Evolutionary conservation across 805 yeast genomes (phyloP).

Genomic region (Ogataea populi-albae): DNA sequence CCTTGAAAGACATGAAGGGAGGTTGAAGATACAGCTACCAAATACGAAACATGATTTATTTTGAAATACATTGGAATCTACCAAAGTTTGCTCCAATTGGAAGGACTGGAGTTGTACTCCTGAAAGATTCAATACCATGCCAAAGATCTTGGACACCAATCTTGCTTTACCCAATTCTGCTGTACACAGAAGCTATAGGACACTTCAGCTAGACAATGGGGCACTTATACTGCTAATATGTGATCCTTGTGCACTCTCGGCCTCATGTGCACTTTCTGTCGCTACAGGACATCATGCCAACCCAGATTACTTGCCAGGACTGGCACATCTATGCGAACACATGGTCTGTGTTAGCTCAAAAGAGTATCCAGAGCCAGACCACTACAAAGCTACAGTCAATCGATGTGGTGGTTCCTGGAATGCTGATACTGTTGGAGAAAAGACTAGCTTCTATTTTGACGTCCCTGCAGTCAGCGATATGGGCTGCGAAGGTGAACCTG

Average conservation of each 20-base stretch:
- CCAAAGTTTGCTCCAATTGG: no score
- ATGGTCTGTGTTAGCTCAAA: constrained; percentile 58
- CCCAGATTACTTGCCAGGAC: constrained; percentile 65
- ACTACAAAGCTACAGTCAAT: constrained; percentile 42
- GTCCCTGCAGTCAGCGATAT: constrained; percentile 40
- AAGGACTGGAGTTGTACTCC: no score
- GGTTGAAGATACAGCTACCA: no score
- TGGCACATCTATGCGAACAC: constrained; percentile 91
- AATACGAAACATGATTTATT: no score
- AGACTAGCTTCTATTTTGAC: constrained; percentile 62
- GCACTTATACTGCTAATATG: constrained; percentile 65
- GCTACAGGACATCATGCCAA: constrained; percentile 81
- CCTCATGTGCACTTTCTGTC: constrained; percentile 72
- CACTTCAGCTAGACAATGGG: constrained; percentile 63
- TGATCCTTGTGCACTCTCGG: constrained; percentile 63
- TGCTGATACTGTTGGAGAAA: constrained; percentile 69
- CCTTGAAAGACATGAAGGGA: no score
- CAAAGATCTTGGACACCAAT: constrained; percentile 7
- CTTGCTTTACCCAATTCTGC: constrained; percentile 16
- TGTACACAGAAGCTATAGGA: constrained; percentile 38
- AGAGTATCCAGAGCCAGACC: constrained; percentile 46
- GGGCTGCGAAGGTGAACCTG: constrained; percentile 22
- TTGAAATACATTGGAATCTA: no score
- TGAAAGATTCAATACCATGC: no score
- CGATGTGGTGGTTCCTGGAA: constrained; percentile 56